These are phyloP conservation scores for Entophlyctis luteolus DNA, from an alignment of 192 early-diverging fungal species.

Conservation along the genomic window DNA sequence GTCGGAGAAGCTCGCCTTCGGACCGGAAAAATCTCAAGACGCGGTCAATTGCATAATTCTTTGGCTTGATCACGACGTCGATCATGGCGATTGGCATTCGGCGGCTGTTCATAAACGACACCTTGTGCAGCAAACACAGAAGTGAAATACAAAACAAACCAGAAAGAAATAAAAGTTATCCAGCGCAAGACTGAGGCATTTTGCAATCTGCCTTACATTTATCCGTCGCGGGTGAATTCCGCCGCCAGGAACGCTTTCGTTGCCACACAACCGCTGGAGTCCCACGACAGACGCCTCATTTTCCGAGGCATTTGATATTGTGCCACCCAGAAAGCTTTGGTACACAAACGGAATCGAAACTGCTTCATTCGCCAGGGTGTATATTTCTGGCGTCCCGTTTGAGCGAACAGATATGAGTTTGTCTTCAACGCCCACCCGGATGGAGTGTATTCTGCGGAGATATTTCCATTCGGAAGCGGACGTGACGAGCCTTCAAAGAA, in stretches of 20 bases:
- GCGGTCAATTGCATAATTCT: conserved; percentile 28
- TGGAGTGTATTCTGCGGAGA: conserved; percentile 28
- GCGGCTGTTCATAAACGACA: conserved; percentile 29
- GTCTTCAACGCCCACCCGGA: conserved; percentile 28
- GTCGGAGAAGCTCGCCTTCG: conserved; percentile 44
- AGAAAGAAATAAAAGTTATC: background rate
- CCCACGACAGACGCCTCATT: conserved; percentile 5
- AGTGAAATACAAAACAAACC: background rate
- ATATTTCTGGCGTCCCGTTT: conserved; percentile 23
- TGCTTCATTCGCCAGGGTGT: conserved; percentile 33
- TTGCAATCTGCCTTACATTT: conserved; percentile 16
- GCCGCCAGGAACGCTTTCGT: conserved; percentile 9
- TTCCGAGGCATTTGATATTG: conserved; percentile 7
- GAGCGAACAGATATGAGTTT: conserved; percentile 19
- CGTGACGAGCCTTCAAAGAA: conserved; percentile 23
- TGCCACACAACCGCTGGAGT: background rate
- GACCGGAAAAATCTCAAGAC: conserved; percentile 37
- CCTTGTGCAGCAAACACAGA: conserved; percentile 5
- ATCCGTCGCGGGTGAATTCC: conserved; percentile 14
- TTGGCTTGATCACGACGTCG: conserved; percentile 26
- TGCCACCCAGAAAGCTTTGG: conserved; percentile 39
- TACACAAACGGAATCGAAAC: conserved; percentile 46
- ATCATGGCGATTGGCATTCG: conserved; percentile 27
- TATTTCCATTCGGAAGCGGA: conserved; percentile 35
- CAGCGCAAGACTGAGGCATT: background rate